phyloP scores from a whole-genome alignment of 306 rosid genomes.

The Neltuma alba region DNA sequence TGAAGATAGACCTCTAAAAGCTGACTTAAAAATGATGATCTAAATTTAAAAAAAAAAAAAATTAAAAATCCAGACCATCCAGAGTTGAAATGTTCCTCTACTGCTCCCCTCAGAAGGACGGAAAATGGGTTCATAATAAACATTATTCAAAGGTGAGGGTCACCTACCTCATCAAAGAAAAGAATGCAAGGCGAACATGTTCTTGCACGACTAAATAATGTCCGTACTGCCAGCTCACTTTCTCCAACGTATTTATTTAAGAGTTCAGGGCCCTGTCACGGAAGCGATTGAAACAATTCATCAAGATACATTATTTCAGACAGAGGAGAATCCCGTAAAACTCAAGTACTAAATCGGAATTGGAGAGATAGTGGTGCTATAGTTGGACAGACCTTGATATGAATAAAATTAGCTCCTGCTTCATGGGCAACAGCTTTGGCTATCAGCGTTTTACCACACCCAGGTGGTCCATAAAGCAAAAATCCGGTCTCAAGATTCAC shows the following conservation, averaged over 20 bases:
- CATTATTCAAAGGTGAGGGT: neutral
- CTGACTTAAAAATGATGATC: too few species aligned
- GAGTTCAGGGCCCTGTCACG: conserved; percentile 78
- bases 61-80: too few species aligned
- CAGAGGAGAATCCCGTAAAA: neutral
- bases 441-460: conserved; percentile 91
- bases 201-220: conserved; percentile 76
- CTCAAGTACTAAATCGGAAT: neutral
- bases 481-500: conserved; percentile 73
- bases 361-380: neutral
- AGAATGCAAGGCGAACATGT: conserved; percentile 80
- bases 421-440: conserved; percentile 92
- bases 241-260: conserved; percentile 90
- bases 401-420: too few species aligned
- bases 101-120: too few species aligned
- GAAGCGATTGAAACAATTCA: conserved; percentile 17
- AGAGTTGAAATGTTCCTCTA: too few species aligned
- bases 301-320: neutral
- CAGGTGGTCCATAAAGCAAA: conserved; percentile 94
- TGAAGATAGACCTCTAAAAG: too few species aligned
- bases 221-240: conserved; percentile 75
- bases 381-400: conserved; percentile 50
- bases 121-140: neutral
- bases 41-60: too few species aligned
- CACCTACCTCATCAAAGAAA: conserved; percentile 85